Evolutionary conservation across 108 stramenopile species (phyloP), one percentile per base, ranked within the genome.

Genomic region (Discostella stelligeroides): DNA sequence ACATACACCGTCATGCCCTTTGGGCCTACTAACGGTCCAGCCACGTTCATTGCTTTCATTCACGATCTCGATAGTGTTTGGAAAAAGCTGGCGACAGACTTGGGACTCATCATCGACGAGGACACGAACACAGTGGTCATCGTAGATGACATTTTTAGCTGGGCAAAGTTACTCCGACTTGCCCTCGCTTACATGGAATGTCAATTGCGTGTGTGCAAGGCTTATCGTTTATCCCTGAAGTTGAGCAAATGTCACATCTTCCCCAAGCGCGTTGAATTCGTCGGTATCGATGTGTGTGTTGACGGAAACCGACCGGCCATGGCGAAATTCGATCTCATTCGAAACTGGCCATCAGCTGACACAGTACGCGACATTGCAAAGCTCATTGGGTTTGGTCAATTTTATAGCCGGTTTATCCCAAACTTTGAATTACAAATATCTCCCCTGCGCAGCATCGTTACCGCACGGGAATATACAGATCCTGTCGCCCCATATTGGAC

Each of bases 1-100:
- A 47, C 46, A 18, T 47, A 47, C 9, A 47, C 46, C 4, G 46
- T 47, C 46, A 47, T 47, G 46, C 9, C 46, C 46, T 47, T 47
- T 8, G 46, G 46, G 9, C 46, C 46, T 2, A 3, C 46, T n/a
- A n/a, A n/a, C n/a, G n/a, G n/a, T n/a, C n/a, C n/a, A n/a, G n/a
- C n/a, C n/a, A n/a, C n/a, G n/a, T 15, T 2, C 15, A 4, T 2
- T 3, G 9, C 7, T 2, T 15, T 15, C 46, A 47, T 7, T 18
- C 17, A 3, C 9, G 2, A 7, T 8, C 2, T 15, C 4, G 7
- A 47, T 8, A 8, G n/a, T n/a, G 7, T 47, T 18, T 18, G 7
- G 3, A 15, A 47, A 3, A 9, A 18, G 3, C 46, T 2, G 3
- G 18, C 46, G 9, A 47, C 18, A 3, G 46, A 47, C 7, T 18